Percentiles rank a stretch among this genome's conserved stretches.
Evolutionary conservation across 1,284 basidiomycete species (phyloP).

Genomic region (Vanrija sp.): DNA sequence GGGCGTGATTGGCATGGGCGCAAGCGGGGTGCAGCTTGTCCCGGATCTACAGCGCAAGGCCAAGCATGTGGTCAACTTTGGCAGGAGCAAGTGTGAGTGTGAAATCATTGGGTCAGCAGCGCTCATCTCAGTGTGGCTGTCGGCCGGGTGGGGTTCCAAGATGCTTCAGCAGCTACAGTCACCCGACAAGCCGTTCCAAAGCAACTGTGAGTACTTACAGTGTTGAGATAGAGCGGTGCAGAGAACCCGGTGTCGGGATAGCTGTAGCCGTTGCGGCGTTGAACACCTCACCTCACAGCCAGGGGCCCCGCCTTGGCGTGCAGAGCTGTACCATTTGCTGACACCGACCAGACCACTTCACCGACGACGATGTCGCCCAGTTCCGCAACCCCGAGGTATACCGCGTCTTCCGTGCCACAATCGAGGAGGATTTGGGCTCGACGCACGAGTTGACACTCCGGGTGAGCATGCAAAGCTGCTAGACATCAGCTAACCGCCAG

Average conservation of each 20-base stretch:
- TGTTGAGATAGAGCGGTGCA: too few species aligned
- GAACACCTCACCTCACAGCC: too few species aligned
- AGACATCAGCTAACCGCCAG: slow-evolving; percentile 3
- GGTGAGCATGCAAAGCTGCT: slow-evolving; percentile 20
- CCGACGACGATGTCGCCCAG: background rate
- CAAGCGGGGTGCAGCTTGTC: slow-evolving; percentile 27
- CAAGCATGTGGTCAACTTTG: slow-evolving; percentile 26
- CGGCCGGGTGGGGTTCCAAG: slow-evolving; percentile 22
- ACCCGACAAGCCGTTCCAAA: background rate
- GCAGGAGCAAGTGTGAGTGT: slow-evolving; percentile 12
- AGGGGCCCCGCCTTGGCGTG: too few species aligned
- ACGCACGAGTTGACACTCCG: slow-evolving; percentile 7
- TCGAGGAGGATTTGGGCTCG: slow-evolving; percentile 17
- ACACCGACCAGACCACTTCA: background rate
- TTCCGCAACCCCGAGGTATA: slow-evolving; percentile 15
- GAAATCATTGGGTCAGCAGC: too few species aligned
- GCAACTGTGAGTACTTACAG: slow-evolving; percentile 13
- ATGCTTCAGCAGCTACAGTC: slow-evolving; percentile 8
- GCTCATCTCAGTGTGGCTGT: slow-evolving; percentile 21
- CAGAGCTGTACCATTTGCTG: too few species aligned
- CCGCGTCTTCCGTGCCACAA: slow-evolving; percentile 18
- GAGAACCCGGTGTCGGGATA: too few species aligned
- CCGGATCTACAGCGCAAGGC: slow-evolving; percentile 19
- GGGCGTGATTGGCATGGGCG: slow-evolving; percentile 15
- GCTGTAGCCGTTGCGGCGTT: too few species aligned